Percentiles rank a stretch among this genome's conserved stretches.
Evolutionary conservation across 2,329 filamentous ascomycete species (phyloP).

Genomic region (Penicillium polonicum): DNA sequence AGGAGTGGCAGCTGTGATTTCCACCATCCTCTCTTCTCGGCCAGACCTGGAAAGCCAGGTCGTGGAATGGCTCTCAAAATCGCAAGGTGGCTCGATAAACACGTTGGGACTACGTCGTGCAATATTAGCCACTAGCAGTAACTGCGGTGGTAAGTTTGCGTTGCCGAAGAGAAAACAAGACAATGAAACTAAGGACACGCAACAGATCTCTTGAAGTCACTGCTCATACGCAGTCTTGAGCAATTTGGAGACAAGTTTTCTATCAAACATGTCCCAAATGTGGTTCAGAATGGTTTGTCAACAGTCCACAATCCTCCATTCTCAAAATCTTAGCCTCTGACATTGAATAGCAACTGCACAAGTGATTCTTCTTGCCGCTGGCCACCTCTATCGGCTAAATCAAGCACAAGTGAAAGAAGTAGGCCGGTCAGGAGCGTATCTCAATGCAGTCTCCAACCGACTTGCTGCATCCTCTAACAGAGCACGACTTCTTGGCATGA

Average conservation of each 20-base stretch:
- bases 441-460: constrained; percentile 80
- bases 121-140: constrained; percentile 58
- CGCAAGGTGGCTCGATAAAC: constrained; percentile 65
- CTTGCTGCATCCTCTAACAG: constrained; percentile 72
- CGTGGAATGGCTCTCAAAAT: constrained; percentile 63
- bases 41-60: constrained; percentile 55
- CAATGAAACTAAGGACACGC: constrained; percentile 2
- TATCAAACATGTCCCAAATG: constrained; percentile 77
- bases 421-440: constrained; percentile 69
- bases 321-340: constrained; percentile 15
- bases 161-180: not conserved
- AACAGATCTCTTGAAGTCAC: constrained; percentile 45
- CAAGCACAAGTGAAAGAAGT: constrained; percentile 67
- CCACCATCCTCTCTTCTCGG: constrained; percentile 50
- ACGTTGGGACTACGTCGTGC: constrained; percentile 66
- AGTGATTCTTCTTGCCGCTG: constrained; percentile 71
- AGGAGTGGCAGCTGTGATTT: constrained; percentile 60
- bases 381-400: constrained; percentile 67
- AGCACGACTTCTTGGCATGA: constrained; percentile 82
- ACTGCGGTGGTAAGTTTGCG: constrained; percentile 47
- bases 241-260: constrained; percentile 85
- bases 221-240: constrained; percentile 64
- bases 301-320: not conserved
- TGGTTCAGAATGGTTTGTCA: constrained; percentile 74
- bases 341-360: constrained; percentile 69